Conservation (phyloP, 1,284 basidiomycete genomes). For the Malassezia psittaci region DNA sequence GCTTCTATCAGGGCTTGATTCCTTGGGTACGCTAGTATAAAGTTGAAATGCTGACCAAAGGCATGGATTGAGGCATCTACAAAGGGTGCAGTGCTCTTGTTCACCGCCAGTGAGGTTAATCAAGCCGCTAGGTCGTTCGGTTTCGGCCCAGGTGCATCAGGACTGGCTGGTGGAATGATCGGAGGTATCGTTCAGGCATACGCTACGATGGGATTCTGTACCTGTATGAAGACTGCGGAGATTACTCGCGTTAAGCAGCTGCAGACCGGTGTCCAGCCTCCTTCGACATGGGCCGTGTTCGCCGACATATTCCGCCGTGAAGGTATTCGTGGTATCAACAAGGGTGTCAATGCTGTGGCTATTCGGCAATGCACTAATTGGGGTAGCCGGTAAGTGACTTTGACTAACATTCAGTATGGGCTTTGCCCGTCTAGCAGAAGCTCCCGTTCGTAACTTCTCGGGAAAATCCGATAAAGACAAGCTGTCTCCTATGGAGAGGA, state of each 20-base stretch:
- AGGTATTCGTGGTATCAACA: slow-evolving; percentile 93
- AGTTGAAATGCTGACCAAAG: background rate
- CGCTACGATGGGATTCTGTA: slow-evolving; percentile 98
- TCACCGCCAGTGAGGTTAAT: slow-evolving; percentile 91
- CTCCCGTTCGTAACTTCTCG: slow-evolving; percentile 62
- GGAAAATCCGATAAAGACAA: slow-evolving; percentile 66
- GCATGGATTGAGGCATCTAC: slow-evolving; percentile 99
- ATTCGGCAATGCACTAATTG: slow-evolving; percentile 96
- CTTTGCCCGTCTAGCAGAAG: slow-evolving; percentile 86
- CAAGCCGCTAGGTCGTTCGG: slow-evolving; percentile 60
- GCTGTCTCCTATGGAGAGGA: slow-evolving; percentile 71
- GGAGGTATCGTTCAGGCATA: slow-evolving; percentile 97
- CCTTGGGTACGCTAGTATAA: slow-evolving; percentile 58
- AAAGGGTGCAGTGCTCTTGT: slow-evolving; percentile 90
- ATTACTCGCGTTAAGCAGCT: slow-evolving; percentile 94
- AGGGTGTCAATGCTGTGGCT: slow-evolving; percentile 95
- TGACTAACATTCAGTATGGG: slow-evolving; percentile 62
- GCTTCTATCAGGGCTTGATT: slow-evolving; percentile 97
- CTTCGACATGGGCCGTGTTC: slow-evolving; percentile 79
- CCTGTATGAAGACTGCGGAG: slow-evolving; percentile 60
- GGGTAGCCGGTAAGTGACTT: slow-evolving; percentile 70
- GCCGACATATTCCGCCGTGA: slow-evolving; percentile 85
- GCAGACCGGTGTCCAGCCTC: slow-evolving; percentile 75
- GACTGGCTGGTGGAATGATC: slow-evolving; percentile 89
- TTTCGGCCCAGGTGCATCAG: slow-evolving; percentile 68